Evolutionary conservation across 495 filamentous ascomycete species (phyloP).

Genomic region (Xylaria acuta): DNA sequence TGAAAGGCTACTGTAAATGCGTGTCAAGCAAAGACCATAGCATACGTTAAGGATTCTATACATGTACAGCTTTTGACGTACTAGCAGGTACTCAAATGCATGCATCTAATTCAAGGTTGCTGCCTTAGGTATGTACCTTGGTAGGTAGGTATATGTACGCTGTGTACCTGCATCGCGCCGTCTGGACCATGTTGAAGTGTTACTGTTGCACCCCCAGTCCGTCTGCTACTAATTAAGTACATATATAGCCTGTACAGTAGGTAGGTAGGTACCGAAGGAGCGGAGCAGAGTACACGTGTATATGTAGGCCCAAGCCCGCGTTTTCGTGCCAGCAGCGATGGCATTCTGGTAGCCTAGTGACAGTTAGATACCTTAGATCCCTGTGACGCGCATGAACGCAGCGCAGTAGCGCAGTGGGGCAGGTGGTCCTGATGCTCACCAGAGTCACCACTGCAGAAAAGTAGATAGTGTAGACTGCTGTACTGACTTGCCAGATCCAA

Average conservation of each 20-base stretch:
- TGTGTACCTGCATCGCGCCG: background rate
- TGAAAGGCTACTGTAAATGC: conserved; percentile 4
- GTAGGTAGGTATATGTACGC: background rate
- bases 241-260: too few species aligned
- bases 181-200: background rate
- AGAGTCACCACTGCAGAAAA: conserved; percentile 5
- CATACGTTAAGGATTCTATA: background rate
- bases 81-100: too few species aligned
- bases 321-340: background rate
- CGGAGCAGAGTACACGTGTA: too few species aligned
- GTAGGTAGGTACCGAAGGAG: background rate
- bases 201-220: too few species aligned
- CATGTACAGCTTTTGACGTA: too few species aligned
- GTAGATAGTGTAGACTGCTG: background rate
- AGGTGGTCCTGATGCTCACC: conserved; percentile 23
- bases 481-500: conserved; percentile 1
- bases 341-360: conserved; percentile 19
- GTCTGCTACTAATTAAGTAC: too few species aligned
- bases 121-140: background rate
- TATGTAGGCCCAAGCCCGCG: background rate
- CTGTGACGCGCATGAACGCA: conserved; percentile 29
- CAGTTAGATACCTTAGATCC: conserved; percentile 16
- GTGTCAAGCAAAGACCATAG: background rate
- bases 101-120: too few species aligned
- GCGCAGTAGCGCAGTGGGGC: conserved; percentile 27